Evolutionary conservation across 2,329 filamentous ascomycete species (phyloP), one percentile per base, ranked within the genome.

Genomic region (Colletotrichum sublineola): DNA sequence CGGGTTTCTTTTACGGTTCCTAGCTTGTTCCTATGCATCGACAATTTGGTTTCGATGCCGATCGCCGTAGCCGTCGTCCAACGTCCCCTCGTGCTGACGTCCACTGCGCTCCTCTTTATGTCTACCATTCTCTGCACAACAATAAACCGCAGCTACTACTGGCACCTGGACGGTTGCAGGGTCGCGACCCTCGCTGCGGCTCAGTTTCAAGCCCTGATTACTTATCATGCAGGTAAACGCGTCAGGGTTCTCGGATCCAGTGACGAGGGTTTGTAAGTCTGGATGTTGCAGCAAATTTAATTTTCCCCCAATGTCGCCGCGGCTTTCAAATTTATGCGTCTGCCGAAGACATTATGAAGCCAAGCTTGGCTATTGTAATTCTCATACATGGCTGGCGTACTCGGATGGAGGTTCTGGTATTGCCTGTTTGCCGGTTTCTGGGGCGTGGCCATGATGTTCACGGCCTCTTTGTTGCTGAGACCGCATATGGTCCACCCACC

Each of bases 21-120:
- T 0, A 75, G 74, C 1, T 75, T 81, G 2, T 77, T 79, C 55
- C 74, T 77, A 67, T 77, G 77, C 18, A 63, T 78, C 29, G 76
- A 76, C 5, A 78, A 78, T 62, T 46, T 81, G n/a, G 70, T 81
- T 20, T 77, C 78, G n/a, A 81, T 82, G 78, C 81, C 80, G 7
- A 67, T 82, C n/a, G 76, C 78, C 8, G 72, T 78, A 18, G 76
- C 78, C 8, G 74, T 82, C 36, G 80, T 80, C 42, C 77, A 80
- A 2, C 77, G 79, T 4, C 76, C 78, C 2, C 76, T 82, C 7
- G 78, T 79, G 40, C 75, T 81, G 5, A 68, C 73, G 11, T 79
- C 79, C 2, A 75, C 75, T 44, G 58, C 78, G 3, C 60, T 81
- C 3, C 71, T 80, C 38, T 75, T 81, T 40, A 73, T 75, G 11